Percentiles rank a stretch among this genome's conserved stretches.
Evolutionary conservation across 345 rosid genomes (phyloP).

Genomic region (Citrus inodora): DNA sequence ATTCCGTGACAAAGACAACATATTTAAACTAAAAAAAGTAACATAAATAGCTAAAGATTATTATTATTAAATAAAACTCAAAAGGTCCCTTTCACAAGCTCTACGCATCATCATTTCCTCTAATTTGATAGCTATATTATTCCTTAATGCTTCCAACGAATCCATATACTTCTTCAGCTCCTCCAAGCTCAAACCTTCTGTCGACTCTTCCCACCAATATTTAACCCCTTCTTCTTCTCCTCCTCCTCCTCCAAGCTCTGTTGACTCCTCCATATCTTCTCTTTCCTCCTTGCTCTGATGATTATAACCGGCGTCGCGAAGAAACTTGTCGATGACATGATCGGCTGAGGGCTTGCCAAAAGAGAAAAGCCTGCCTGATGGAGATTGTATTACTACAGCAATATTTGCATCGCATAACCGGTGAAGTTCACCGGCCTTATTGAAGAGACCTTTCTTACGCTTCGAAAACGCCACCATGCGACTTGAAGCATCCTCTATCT

Average conservation of each 20-base stretch:
- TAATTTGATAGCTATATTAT: neutral
- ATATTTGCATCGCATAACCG: conserved; percentile 18
- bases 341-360: conserved; percentile 5
- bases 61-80: neutral
- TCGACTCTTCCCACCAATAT: conserved; percentile 10
- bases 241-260: neutral
- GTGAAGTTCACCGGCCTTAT: conserved; percentile 20
- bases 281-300: neutral
- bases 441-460: conserved; percentile 29
- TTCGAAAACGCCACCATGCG: conserved; percentile 24
- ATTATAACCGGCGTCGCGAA: neutral
- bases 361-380: conserved; percentile 5
- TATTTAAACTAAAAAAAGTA: too few relatives aligned
- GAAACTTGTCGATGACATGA: neutral
- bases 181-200: neutral
- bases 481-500: conserved; percentile 16
- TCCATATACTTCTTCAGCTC: neutral
- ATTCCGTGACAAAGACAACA: too few relatives aligned
- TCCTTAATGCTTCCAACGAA: neutral
- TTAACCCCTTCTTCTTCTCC: too few relatives aligned
- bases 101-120: neutral
- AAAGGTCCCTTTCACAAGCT: neutral
- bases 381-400: conserved; percentile 20
- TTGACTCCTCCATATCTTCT: neutral
- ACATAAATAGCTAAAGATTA: too few relatives aligned